Conservation (phyloP, 495 filamentous ascomycete genomes). For the Delitschia confertaspora region DNA sequence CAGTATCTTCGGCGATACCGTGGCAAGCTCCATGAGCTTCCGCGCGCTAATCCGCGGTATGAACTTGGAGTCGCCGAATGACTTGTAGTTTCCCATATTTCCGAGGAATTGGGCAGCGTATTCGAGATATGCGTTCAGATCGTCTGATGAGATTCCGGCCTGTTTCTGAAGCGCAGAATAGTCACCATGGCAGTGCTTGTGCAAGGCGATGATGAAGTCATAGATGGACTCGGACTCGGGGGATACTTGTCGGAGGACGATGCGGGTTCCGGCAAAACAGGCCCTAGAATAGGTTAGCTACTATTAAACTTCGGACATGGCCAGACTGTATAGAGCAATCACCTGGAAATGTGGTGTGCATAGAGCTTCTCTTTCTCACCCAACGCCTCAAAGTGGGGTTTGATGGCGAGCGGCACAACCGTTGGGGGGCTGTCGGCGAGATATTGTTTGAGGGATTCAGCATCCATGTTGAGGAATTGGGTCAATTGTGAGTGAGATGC, state of each 20-base stretch:
- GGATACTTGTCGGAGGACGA: slow-evolving; percentile 80
- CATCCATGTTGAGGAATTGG: slow-evolving; percentile 35
- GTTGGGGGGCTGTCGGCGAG: slow-evolving; percentile 82
- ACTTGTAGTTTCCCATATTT: slow-evolving; percentile 92
- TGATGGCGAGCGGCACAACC: slow-evolving; percentile 76
- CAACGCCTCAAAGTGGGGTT: slow-evolving; percentile 79
- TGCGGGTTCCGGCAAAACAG: slow-evolving; percentile 72
- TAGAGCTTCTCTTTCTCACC: slow-evolving; percentile 71
- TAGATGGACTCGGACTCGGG: slow-evolving; percentile 86
- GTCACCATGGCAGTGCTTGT: slow-evolving; percentile 64
- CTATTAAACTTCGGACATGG: not conserved
- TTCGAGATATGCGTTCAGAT: slow-evolving; percentile 68
- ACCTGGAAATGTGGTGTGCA: slow-evolving; percentile 87
- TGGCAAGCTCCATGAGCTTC: slow-evolving; percentile 62
- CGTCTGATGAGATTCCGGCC: slow-evolving; percentile 58
- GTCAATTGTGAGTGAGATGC: not conserved
- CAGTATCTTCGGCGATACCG: slow-evolving; percentile 42
- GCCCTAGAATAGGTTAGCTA: slow-evolving; percentile 47
- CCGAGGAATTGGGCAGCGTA: slow-evolving; percentile 86
- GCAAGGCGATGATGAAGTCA: slow-evolving; percentile 77
- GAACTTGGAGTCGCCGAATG: slow-evolving; percentile 91
- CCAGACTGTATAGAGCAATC: slow-evolving; percentile 31
- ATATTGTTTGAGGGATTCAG: slow-evolving; percentile 55
- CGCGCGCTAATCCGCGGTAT: slow-evolving; percentile 65
- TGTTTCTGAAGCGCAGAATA: slow-evolving; percentile 64